A percentile compares a stretch with the other conserved stretches of the same genome.
phyloP scores from a whole-genome alignment of 2,329 filamentous ascomycete genomes.

The Colletotrichum scovillei region DNA sequence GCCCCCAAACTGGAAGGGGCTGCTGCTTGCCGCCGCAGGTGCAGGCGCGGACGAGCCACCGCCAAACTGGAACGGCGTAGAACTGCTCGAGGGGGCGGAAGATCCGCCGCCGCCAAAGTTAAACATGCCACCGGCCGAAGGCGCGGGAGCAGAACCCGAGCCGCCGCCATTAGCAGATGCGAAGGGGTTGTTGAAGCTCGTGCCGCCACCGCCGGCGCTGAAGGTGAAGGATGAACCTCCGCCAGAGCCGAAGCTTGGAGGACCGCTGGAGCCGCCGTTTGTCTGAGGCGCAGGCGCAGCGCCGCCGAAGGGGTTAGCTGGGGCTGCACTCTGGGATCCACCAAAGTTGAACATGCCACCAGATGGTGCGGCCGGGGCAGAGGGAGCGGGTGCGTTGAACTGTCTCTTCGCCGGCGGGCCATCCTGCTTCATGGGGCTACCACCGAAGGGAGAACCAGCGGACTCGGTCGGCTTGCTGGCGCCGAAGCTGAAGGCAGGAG shows the following conservation, averaged over 20 bases:
- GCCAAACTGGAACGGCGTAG: constrained; percentile 53
- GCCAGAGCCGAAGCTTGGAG: constrained; percentile 46
- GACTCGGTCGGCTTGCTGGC: constrained; percentile 40
- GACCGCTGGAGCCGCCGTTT: constrained; percentile 25
- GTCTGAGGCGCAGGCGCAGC: constrained; percentile 25
- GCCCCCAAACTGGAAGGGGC: constrained; percentile 36
- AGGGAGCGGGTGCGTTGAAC: constrained; percentile 45
- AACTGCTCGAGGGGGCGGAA: constrained; percentile 35
- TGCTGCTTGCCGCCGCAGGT: constrained; percentile 30
- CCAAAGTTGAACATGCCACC: constrained; percentile 54
- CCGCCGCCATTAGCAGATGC: constrained; percentile 41
- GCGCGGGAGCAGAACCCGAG: constrained; percentile 38
- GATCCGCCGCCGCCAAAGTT: constrained; percentile 50
- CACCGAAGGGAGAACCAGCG: constrained; percentile 51
- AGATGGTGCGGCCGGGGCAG: constrained; percentile 40
- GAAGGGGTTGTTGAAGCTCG: constrained; percentile 54
- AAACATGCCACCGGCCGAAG: constrained; percentile 47
- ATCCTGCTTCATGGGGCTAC: constrained; percentile 56
- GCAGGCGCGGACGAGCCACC: constrained; percentile 37
- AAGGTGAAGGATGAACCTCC: constrained; percentile 39
- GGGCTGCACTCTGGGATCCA: constrained; percentile 38
- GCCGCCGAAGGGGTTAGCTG: constrained; percentile 27
- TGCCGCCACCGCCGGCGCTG: constrained; percentile 38
- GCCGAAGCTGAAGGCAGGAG: constrained; percentile 49
- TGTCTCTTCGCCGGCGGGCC: constrained; percentile 50